Conservation (phyloP, 2,329 filamentous ascomycete genomes). For the Xylaria sp. region DNA sequence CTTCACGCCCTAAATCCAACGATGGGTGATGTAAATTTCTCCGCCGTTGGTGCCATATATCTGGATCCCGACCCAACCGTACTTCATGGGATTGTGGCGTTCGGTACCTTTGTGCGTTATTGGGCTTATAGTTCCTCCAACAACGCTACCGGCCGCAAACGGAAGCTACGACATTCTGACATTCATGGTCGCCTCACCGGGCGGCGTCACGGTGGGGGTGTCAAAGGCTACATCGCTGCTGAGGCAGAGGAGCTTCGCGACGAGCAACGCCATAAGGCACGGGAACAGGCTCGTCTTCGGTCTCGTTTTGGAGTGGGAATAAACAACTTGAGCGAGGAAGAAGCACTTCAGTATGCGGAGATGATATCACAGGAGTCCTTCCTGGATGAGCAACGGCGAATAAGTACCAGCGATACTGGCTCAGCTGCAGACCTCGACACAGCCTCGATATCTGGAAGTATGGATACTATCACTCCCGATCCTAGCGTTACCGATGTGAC, state of each 20-base stretch:
- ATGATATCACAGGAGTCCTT: constrained; percentile 69
- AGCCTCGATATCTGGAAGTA: constrained; percentile 44
- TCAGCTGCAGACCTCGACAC: constrained; percentile 56
- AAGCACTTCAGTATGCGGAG: constrained; percentile 67
- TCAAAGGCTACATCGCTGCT: constrained; percentile 84
- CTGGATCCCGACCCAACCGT: constrained; percentile 87
- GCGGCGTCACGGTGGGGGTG: constrained; percentile 66
- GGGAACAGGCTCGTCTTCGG: constrained; percentile 73
- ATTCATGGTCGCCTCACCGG: constrained; percentile 56
- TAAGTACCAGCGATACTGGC: constrained; percentile 56
- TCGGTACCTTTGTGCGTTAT: constrained; percentile 86
- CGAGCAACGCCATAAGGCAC: constrained; percentile 70
- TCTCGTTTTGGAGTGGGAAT: constrained; percentile 86
- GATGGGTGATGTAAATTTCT: constrained; percentile 74
- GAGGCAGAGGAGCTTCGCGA: constrained; percentile 80
- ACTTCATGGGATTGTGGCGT: constrained; percentile 83
- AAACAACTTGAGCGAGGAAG: constrained; percentile 68
- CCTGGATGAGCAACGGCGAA: constrained; percentile 61
- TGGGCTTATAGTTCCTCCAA: constrained; percentile 92
- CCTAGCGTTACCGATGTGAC: constrained; percentile 54
- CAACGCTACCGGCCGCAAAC: constrained; percentile 77
- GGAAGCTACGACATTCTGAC: constrained; percentile 73
- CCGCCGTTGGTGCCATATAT: constrained; percentile 80
- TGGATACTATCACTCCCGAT: constrained; percentile 61
- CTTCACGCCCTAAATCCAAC: constrained; percentile 60